phyloP scores from a whole-genome alignment of 352 stramenopile species.

The Globisporangium emineosum region DNA sequence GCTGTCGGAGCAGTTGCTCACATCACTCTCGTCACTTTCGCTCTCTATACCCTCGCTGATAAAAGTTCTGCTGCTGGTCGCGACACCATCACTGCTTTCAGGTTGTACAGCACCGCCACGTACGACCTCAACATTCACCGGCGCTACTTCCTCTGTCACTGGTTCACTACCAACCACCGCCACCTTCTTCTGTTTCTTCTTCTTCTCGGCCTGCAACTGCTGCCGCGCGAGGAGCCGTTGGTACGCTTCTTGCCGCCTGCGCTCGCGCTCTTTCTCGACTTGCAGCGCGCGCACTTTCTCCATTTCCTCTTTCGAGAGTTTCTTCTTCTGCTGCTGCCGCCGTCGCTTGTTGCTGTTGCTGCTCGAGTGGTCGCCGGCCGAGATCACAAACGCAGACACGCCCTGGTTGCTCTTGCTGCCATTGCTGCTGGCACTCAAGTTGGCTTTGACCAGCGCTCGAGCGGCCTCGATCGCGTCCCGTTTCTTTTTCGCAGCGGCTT shows the following conservation, averaged over 20 bases:
- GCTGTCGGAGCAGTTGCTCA: slow-evolving; percentile 66
- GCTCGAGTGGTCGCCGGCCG: slow-evolving; percentile 25
- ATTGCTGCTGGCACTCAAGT: slow-evolving; percentile 3
- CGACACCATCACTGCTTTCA: background rate
- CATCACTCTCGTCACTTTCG: slow-evolving; percentile 55
- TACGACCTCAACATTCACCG: background rate
- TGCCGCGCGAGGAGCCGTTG: slow-evolving; percentile 57
- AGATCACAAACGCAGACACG: slow-evolving; percentile 43
- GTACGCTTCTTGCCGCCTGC: slow-evolving; percentile 47
- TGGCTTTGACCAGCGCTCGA: slow-evolving; percentile 32
- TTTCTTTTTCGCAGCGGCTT: slow-evolving; percentile 22
- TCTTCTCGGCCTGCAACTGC: slow-evolving; percentile 39
- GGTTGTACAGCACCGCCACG: background rate
- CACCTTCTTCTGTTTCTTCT: slow-evolving; percentile 8
- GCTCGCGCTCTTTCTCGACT: slow-evolving; percentile 47
- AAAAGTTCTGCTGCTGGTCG: background rate
- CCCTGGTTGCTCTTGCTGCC: slow-evolving; percentile 1
- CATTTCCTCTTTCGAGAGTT: slow-evolving; percentile 28
- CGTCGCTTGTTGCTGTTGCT: slow-evolving; percentile 27
- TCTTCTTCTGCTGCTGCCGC: slow-evolving; percentile 20
- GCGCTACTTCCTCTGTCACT: background rate
- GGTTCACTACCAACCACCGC: background rate
- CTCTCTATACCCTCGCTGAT: slow-evolving; percentile 18
- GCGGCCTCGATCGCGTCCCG: slow-evolving; percentile 32
- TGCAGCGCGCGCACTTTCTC: slow-evolving; percentile 17